Evolutionary conservation across 768 basidiomycete species (phyloP), one percentile per base, ranked within the genome.

Genomic region (Coprinopsis sp.): DNA sequence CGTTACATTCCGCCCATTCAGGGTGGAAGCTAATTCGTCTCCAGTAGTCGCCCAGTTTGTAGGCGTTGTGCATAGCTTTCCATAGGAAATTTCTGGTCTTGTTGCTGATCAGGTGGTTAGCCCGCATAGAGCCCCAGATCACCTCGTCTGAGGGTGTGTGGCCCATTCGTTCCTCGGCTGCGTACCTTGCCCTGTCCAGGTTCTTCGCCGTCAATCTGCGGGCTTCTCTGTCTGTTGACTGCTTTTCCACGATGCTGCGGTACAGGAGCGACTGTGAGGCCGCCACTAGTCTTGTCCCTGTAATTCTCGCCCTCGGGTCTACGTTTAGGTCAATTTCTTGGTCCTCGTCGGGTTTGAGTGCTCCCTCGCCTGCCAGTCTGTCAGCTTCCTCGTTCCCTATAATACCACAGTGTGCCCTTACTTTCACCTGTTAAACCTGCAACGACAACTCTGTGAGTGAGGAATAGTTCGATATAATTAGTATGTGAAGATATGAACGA

Each of bases 371-470:
- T 0, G 54, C 56, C 6, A 53, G 34, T 14, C 12, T 12, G 24
- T 57, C 56, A 0, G 56, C 58, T 7, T 22, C 38, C 10, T 59
- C 51, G 22, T 56, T 59, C n/a, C 1, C 46, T 11, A 14, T 31
- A 3, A 51, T 33, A 3, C 50, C 49, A 3, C 27, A 21, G 36
- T 58, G 55, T 3, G 38, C 57, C 31, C 54, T 56, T 4, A 58
- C 51, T 31, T 51, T n/a, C n/a, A n/a, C n/a, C n/a, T n/a, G n/a
- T n/a, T n/a, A n/a, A n/a, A n/a, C n/a, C n/a, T n/a, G n/a, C n/a
- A n/a, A n/a, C n/a, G n/a, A n/a, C n/a, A n/a, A n/a, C n/a, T n/a
- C n/a, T n/a, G n/a, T n/a, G n/a, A n/a, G n/a, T n/a, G n/a, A n/a
- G n/a, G n/a, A n/a, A n/a, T n/a, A n/a, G n/a, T n/a, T n/a, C n/a